Evolutionary conservation across 2,329 filamentous ascomycete genomes (phyloP).

Genomic region (Pseudogymnoascus pannorum): DNA sequence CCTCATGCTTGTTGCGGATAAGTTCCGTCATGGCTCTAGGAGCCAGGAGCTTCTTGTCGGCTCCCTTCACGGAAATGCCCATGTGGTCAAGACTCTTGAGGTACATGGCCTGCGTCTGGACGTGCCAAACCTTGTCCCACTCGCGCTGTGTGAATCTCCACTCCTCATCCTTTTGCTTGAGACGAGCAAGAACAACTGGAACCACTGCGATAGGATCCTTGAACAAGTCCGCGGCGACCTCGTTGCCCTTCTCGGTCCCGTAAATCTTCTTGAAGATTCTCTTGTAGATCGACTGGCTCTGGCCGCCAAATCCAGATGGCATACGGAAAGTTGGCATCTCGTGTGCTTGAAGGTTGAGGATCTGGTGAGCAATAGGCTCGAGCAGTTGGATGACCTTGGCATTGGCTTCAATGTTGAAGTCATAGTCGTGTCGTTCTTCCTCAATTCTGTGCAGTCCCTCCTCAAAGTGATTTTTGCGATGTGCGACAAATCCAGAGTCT

Average conservation of each 20-base stretch:
- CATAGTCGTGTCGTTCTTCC: constrained; percentile 96
- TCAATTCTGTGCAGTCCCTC: constrained; percentile 93
- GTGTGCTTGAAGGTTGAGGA: constrained; percentile 67
- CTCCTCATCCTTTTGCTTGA: constrained; percentile 95
- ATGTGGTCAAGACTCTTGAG: constrained; percentile 96
- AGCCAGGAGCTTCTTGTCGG: constrained; percentile 85
- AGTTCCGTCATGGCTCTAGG: constrained; percentile 84
- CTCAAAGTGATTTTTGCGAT: constrained; percentile 92
- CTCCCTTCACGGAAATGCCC: constrained; percentile 79
- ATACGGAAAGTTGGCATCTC: constrained; percentile 72
- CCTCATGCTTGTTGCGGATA: constrained; percentile 87
- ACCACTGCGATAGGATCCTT: constrained; percentile 77
- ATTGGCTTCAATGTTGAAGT: constrained; percentile 95
- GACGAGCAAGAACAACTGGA: constrained; percentile 75
- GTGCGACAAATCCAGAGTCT: constrained; percentile 94
- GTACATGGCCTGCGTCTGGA: constrained; percentile 90
- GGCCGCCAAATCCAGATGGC: constrained; percentile 76
- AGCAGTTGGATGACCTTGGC: constrained; percentile 91
- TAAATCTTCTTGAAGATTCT: constrained; percentile 98
- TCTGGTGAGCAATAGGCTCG: constrained; percentile 86
- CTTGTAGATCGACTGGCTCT: constrained; percentile 94
- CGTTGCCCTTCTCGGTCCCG: constrained; percentile 70
- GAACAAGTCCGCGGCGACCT: constrained; percentile 84
- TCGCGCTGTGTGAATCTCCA: constrained; percentile 93
- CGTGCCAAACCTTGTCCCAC: constrained; percentile 98